Evolutionary conservation across 208 protist species (phyloP).

Genomic region (Acanthamoeba pearcei): DNA sequence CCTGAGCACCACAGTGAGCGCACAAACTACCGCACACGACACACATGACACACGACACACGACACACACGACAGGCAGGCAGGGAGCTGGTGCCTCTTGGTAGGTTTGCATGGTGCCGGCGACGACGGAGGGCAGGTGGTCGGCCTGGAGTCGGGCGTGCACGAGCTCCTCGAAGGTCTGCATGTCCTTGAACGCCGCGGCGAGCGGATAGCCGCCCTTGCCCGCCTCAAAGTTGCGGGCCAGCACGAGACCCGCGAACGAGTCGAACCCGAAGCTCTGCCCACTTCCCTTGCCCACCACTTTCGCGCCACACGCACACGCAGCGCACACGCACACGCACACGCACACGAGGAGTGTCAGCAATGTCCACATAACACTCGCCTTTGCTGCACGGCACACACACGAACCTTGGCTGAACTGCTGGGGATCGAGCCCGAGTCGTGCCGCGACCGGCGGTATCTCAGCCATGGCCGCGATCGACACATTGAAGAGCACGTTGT

Average conservation of each 20-base stretch:
- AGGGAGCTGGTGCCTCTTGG: background rate
- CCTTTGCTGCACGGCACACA: background rate
- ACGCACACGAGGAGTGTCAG: background rate
- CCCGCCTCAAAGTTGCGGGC: background rate
- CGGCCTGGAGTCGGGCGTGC: background rate
- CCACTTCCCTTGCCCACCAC: background rate
- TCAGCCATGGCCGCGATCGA: background rate
- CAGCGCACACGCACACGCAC: too few species aligned
- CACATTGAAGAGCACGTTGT: slow-evolving; percentile 20
- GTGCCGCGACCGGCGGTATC: background rate
- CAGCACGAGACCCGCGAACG: background rate
- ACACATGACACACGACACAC: background rate
- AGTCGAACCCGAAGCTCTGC: background rate
- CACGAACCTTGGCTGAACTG: background rate
- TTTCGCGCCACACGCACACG: background rate
- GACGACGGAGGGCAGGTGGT: background rate
- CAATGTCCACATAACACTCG: background rate
- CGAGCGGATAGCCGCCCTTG: slow-evolving; percentile 3
- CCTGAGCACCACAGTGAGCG: background rate
- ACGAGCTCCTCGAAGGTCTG: background rate
- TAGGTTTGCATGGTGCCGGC: background rate
- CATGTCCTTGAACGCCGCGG: background rate
- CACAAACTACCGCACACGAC: too few species aligned
- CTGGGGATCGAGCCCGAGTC: background rate
- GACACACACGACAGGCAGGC: background rate